Percentiles rank a stretch among this genome's conserved stretches.
phyloP scores from a whole-genome alignment of 257 asterid genomes.

The Oldenlandia corymbosa region DNA sequence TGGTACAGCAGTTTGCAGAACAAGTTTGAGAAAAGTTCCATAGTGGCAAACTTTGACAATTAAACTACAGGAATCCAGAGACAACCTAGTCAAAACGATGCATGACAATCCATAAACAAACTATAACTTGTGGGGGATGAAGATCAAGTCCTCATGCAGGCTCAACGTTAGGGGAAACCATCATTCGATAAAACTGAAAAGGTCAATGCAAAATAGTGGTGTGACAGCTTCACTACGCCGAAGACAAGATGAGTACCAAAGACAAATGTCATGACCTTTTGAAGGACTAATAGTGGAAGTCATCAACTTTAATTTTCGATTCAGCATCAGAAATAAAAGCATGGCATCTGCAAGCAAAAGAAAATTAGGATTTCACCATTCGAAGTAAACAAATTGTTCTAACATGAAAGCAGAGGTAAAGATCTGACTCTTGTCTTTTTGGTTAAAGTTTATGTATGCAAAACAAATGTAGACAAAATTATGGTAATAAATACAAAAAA shows the following conservation, averaged over 20 bases:
- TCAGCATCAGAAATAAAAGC: not conserved
- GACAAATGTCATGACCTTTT: not conserved
- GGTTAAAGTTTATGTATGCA: slow-evolving; percentile 1
- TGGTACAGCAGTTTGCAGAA: not conserved
- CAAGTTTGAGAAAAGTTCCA: not conserved
- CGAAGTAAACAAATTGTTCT: not conserved
- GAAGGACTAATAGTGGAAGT: not conserved
- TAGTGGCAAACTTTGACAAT: not conserved
- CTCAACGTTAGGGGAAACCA: not conserved
- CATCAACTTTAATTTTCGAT: not conserved
- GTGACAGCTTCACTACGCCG: not conserved
- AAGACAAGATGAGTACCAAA: not conserved
- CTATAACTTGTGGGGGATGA: no score
- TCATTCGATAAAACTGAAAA: no score
- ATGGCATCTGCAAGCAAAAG: not conserved
- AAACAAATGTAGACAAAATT: not conserved
- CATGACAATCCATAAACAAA: not conserved
- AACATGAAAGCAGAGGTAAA: not conserved
- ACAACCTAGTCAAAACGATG: not conserved
- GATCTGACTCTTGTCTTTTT: not conserved
- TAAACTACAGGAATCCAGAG: not conserved
- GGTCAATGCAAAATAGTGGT: not conserved
- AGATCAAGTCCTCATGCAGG: no score
- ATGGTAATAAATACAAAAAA: not conserved
- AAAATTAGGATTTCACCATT: no score